Base-by-base conservation (phyloP, 345 rosid genomes). In the Populus deltoides region DNA sequence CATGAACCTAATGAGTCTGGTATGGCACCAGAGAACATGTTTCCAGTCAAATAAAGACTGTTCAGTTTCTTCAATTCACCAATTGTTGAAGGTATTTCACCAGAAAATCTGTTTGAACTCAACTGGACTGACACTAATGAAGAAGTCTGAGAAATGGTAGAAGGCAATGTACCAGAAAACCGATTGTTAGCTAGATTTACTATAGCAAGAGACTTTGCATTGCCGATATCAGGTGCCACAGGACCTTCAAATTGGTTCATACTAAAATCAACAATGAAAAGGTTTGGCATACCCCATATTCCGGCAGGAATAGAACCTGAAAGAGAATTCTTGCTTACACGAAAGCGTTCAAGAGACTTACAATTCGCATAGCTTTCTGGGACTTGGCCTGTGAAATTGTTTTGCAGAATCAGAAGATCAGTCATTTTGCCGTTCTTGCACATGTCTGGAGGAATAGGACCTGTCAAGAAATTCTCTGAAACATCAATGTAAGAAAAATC, bases 231-330 rank as follows among this genome's bases (percentile, higher is more conserved):
- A 51, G 43, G 79, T 29, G 89, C 77, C 24, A 94, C 62, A 10
- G 77, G 79, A 66, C 97, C 94, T 84, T 88, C 90, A 69, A 93
- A 86, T 57, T 72, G 87, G 83, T 94, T 94, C 75, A 70, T 84
- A 10, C 82, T 80, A 10, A 94, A 85, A 83, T 93, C 98, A 74
- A 93, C 77, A 5, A 94, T 47, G 47, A 55, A 71, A 16, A 90
- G 85, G 75, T 84, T 89, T 43, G 94, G 94, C 87, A 94, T 85
- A 59, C 94, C 84, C 97, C 97, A 94, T 18, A 94, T 85, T 39
- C 92, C 89, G 33, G 85, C 79, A 66, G 95, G 94, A 71, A 94
- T 67, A 18, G 70, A 31, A 38, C 94, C 92, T 0, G 93, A 88
- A 35, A 94, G 88, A 29, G 84, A 89, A 81, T 94, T 94, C 71